These are phyloP conservation scores for Amphichorda felina DNA, from an alignment of 2,329 filamentous ascomycete genomes.

Conservation along the genomic window DNA sequence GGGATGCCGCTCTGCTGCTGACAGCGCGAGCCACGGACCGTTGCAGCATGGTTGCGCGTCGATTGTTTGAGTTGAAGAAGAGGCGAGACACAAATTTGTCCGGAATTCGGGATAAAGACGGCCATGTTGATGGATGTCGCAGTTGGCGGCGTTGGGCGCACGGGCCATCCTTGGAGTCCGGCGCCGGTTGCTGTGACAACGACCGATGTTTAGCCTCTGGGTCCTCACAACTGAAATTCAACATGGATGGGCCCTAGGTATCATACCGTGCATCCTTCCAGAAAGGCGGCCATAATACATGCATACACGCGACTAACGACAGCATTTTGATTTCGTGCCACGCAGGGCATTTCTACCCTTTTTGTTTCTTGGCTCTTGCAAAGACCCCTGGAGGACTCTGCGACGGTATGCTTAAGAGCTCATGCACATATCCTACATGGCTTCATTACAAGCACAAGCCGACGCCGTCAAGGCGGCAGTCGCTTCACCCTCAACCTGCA, in stretches of 20 bases:
- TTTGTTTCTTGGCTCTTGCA: background rate
- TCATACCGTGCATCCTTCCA: background rate
- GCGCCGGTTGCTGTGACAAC: conserved; percentile 24
- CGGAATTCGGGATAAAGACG: too few relatives aligned
- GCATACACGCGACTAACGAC: background rate
- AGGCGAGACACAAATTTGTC: too few relatives aligned
- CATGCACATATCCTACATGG: conserved; percentile 20
- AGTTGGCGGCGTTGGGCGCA: too few relatives aligned
- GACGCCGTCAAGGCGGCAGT: conserved; percentile 43
- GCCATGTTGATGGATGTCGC: too few relatives aligned
- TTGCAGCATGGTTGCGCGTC: conserved; percentile 2
- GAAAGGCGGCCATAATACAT: background rate
- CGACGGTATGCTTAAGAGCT: conserved; percentile 1
- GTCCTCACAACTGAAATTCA: background rate
- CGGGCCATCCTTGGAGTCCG: too few relatives aligned
- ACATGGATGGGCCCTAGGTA: too few relatives aligned
- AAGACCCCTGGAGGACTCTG: background rate
- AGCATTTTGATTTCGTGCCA: background rate
- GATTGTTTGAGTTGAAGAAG: background rate
- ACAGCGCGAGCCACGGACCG: background rate
- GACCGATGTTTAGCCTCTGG: conserved; percentile 15
- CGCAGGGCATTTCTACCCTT: background rate
- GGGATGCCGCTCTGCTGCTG: background rate
- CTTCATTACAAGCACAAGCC: conserved; percentile 28
- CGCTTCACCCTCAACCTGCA: conserved; percentile 40